These are phyloP conservation scores for Podaxis sp. DNA, from an alignment of 768 basidiomycete species.

Conservation along the genomic window DNA sequence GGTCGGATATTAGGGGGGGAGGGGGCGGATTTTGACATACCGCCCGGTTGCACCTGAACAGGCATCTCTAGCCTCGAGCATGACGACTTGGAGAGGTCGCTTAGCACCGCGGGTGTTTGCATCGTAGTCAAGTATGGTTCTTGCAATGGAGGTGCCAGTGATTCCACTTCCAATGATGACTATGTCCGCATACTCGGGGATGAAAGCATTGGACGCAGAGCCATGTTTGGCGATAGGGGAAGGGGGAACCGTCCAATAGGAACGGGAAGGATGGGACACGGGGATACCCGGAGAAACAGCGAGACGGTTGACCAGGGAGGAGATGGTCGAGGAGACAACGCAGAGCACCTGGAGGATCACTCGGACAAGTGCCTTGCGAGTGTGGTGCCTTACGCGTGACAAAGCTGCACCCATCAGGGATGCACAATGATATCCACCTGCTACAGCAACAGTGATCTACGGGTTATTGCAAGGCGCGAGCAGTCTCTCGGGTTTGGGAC, in stretches of 20 bases:
- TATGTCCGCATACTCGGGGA: constrained; percentile 55
- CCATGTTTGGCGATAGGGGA: constrained; percentile 39
- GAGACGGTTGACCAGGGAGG: constrained; percentile 24
- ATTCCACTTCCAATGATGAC: constrained; percentile 79
- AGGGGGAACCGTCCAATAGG: constrained; percentile 63
- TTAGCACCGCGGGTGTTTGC: constrained; percentile 16
- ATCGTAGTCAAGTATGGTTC: constrained; percentile 41
- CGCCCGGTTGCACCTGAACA: constrained; percentile 75
- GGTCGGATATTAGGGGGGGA: not conserved
- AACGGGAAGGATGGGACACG: constrained; percentile 42
- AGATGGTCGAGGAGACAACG: constrained; percentile 16
- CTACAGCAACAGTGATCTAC: not conserved
- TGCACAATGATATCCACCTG: not conserved
- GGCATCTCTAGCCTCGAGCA: constrained; percentile 77
- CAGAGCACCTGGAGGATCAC: constrained; percentile 16
- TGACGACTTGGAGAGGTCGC: constrained; percentile 44
- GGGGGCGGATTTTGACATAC: constrained; percentile 26
- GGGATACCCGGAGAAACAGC: constrained; percentile 53
- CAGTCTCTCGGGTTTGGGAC: not conserved
- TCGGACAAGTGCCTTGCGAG: constrained; percentile 17
- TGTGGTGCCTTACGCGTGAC: constrained; percentile 2
- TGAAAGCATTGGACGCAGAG: constrained; percentile 14
- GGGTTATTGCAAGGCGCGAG: not conserved
- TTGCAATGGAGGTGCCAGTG: constrained; percentile 59
- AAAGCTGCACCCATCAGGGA: constrained; percentile 8